Base-by-base conservation (phyloP, 345 rosid genomes). In the Cardamine occulta region DNA sequence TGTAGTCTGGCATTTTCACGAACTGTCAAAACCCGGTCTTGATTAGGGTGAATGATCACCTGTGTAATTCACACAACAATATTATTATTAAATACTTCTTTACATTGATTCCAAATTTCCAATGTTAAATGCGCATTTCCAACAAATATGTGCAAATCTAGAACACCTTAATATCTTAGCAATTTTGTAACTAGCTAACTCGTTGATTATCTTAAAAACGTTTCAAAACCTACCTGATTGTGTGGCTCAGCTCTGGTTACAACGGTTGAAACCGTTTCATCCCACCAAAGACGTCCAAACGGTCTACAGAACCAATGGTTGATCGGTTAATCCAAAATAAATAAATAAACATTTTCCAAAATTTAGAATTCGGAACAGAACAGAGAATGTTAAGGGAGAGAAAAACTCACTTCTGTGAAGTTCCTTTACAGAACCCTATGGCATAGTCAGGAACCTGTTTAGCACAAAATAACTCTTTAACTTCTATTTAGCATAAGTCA, bases 231-330 rank as follows among this genome's bases (percentile, higher is more conserved):
- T 47, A 88, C 96, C 88, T 88, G 93, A 56, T 89, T 89, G 21
- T 93, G 98, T 0, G 97, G 93, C 29, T 88, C 93, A 0, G 89
- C 89, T 64, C 95, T 65, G 1, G 96, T 89, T 4, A 93, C 89
- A 10, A 91, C 98, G 1, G 97, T 93, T 12, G 93, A 81, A 5
- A 91, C 97, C 1, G 86, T 93, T 57, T 89, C 93, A 64, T 93
- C 97, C 98, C 92, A 89, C 97, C 93, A 93, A 19, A 89, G 74
- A 19, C 96, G 92, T 47, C 82, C 98, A 56, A 93, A 93, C 0
- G 93, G 93, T 63, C 97, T 91, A 31, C 29, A 70, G 26, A 42
- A 34, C 10, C 57, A 64, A 39, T 48, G 29, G 31, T 18, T 53
- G 7, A 45, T 57, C 39, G 2, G 44, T 56, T 18, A 53, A 59